Base-by-base conservation (phyloP, 768 basidiomycete species). In the Termitomyces heimii region DNA sequence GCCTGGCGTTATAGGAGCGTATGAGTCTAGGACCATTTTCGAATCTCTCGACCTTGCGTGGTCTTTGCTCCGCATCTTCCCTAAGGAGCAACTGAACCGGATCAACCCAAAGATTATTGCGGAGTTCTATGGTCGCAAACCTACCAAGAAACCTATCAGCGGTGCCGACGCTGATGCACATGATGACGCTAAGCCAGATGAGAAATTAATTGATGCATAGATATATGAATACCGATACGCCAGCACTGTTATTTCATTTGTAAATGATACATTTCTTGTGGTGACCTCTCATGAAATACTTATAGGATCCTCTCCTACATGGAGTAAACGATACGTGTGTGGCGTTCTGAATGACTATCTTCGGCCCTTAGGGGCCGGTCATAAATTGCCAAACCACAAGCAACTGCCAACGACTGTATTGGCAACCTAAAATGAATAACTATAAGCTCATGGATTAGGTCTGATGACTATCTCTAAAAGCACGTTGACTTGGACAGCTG, bases 1-100 rank as follows among this genome's bases (percentile, higher is more conserved):
- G 55, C 37, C 50, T 43, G 37, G 24, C 52, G 35, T 67, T 34
- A 32, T 13, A 95, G 93, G 94, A 55, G 82, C 92, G 29, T 96
- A 96, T 73, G 97, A 98, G 75, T 88, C 94, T 48, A 86, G 97
- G 58, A 92, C 92, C 52, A 89, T 99, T 74, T 97, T 97, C 70
- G 96, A 99, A 66, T 95, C 94, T 51, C 83, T 99, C 44, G 97
- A 99, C 75, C 80, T 98, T 55, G 97, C 94, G 22, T 99, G 97
- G 97, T 88, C 89, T 24, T 75, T 99, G 53, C 81, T 99, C 63
- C 89, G 97, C 63, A 96, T 96, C 70, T 99, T 98, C 91, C 97
- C 97, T 59, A 94, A 95, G 74, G 96, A 98, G 75, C 92, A 94
- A 73, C 82, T 98, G 63, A 98, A 98, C 78, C 92, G 95, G 67